Evolutionary conservation across 805 yeast species (phyloP).

Genomic region (Hanseniaspora taiwanica): DNA sequence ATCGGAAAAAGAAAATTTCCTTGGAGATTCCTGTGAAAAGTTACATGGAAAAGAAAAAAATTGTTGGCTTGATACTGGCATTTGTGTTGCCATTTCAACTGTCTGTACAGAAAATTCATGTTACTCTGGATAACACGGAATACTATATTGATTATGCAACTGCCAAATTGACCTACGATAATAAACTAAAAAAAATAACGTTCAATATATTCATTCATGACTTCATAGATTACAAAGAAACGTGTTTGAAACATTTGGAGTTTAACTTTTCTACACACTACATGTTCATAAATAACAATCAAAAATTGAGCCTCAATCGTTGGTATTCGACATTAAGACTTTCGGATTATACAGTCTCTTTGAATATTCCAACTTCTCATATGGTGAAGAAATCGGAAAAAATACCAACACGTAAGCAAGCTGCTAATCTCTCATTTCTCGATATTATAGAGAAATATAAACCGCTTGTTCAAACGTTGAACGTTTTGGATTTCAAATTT

Average conservation of each 20-base stretch:
- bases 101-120: conserved; percentile 3
- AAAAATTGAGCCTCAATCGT: background rate
- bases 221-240: conserved; percentile 1
- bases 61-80: background rate
- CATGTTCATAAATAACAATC: background rate
- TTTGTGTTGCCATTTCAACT: conserved; percentile 4
- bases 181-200: background rate
- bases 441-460: background rate
- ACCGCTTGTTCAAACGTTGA: conserved; percentile 4
- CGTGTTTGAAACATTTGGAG: conserved; percentile 3
- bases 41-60: background rate
- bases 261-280: conserved; percentile 1
- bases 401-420: too few relatives aligned
- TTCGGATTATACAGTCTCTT: background rate
- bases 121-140: background rate
- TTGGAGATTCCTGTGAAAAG: background rate
- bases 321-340: background rate
- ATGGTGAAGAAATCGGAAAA: too few relatives aligned
- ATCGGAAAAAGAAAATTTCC: background rate
- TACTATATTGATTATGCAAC: conserved; percentile 5
- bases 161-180: conserved; percentile 1
- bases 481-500: conserved; percentile 18
- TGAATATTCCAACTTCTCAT: too few relatives aligned
- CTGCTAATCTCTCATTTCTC: too few relatives aligned
- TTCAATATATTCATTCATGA: conserved; percentile 5